Percentiles rank a stretch among this genome's conserved stretches.
Evolutionary conservation across 2,329 filamentous ascomycete species (phyloP).

Genomic region (Trichophyton benhamiae): DNA sequence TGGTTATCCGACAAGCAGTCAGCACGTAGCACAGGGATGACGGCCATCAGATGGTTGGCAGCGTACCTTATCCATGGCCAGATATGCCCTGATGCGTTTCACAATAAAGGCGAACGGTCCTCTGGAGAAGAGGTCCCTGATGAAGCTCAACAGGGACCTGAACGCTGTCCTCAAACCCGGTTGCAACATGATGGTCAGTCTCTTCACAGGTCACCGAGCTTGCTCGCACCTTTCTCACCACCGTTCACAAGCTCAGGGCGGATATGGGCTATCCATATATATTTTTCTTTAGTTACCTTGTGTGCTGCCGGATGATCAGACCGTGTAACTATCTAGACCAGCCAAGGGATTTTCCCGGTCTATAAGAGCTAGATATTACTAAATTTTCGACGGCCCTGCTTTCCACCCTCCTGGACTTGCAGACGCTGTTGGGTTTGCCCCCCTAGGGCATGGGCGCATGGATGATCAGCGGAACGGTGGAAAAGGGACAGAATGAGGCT

Average conservation of each 20-base stretch:
- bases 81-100: background rate
- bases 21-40: background rate
- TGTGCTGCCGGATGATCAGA: background rate
- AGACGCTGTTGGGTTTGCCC: background rate
- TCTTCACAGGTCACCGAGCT: background rate
- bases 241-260: background rate
- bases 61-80: background rate
- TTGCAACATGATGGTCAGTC: background rate
- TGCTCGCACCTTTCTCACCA: background rate
- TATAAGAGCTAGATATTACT: background rate
- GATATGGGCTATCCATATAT: background rate
- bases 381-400: background rate
- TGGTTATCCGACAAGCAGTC: background rate
- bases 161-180: background rate
- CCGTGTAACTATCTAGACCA: slow-evolving; percentile 2
- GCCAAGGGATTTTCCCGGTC: background rate
- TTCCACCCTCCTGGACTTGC: background rate
- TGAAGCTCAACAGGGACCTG: background rate
- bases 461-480: background rate
- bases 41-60: background rate
- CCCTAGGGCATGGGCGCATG: background rate
- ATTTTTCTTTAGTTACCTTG: background rate
- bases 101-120: background rate
- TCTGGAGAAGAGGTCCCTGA: background rate
- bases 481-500: background rate